Percentiles rank a stretch among this genome's conserved stretches.
phyloP scores from a whole-genome alignment of 176 grass and related monocot genomes.

The Rhipidocladum racemiflorum region DNA sequence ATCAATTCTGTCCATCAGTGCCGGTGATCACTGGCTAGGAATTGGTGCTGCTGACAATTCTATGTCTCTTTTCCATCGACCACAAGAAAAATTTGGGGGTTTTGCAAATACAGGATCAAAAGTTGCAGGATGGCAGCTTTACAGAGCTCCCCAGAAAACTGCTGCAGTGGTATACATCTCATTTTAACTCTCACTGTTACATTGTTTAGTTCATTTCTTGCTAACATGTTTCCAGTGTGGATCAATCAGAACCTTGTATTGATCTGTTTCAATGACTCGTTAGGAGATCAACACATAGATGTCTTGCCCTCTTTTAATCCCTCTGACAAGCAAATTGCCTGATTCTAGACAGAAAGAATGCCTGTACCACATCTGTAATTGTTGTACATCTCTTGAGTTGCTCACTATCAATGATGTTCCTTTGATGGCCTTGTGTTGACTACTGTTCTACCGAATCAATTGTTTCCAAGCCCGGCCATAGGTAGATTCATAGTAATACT shows the following conservation, averaged over 20 bases:
- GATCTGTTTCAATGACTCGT: neutral
- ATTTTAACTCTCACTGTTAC: neutral
- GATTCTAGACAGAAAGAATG: constrained; percentile 21
- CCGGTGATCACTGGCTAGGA: constrained; percentile 90
- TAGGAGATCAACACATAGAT: neutral
- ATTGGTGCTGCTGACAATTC: constrained; percentile 99
- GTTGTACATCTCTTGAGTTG: neutral
- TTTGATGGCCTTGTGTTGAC: neutral
- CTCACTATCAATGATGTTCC: neutral
- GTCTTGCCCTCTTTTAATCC: neutral
- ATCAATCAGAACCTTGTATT: neutral
- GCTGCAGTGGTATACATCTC: constrained; percentile 71
- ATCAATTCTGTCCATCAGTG: constrained; percentile 82
- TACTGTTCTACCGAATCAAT: constrained; percentile 1
- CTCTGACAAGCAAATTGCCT: neutral
- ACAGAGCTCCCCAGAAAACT: constrained; percentile 96
- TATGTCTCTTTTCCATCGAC: constrained; percentile 94
- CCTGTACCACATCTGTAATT: neutral
- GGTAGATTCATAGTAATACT: neutral
- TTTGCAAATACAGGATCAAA: constrained; percentile 83
- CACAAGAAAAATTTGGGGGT: constrained; percentile 85
- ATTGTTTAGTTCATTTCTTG: constrained; percentile 13
- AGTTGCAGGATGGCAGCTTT: constrained; percentile 91
- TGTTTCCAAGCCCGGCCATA: constrained; percentile 5
- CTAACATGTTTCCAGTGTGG: neutral